Conservation (phyloP, 257 asterid genomes). For the Rubia yunnanensis region DNA sequence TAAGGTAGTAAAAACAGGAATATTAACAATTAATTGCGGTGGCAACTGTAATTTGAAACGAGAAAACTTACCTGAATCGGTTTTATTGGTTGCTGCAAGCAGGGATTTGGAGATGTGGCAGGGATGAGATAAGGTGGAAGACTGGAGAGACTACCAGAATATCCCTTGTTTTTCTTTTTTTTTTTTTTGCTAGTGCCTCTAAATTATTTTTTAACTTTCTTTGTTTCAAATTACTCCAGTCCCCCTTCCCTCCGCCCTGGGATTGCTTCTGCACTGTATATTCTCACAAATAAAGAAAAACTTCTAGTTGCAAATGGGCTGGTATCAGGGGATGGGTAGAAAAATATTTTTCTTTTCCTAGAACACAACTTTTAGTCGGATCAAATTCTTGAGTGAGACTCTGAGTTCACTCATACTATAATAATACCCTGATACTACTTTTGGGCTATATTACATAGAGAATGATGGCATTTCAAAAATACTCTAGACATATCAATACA, state of each 20-base stretch:
- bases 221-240: too few relatives aligned
- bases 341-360: too few relatives aligned
- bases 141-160: background rate
- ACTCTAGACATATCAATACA: constrained; percentile 10
- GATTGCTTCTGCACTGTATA: too few relatives aligned
- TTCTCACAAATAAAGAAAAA: too few relatives aligned
- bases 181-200: too few relatives aligned
- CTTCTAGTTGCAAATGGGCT: too few relatives aligned
- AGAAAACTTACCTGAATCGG: background rate
- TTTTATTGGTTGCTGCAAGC: background rate
- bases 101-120: background rate
- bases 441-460: constrained; percentile 4
- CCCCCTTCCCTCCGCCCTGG: too few relatives aligned
- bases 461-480: background rate
- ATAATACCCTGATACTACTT: background rate
- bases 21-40: background rate
- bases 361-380: too few relatives aligned
- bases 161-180: background rate
- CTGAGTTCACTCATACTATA: constrained; percentile 2
- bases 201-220: too few relatives aligned
- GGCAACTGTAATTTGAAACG: background rate
- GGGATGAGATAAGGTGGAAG: background rate
- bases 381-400: background rate
- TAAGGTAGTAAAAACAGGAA: background rate
- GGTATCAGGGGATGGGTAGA: too few relatives aligned